phyloP scores from a whole-genome alignment of 2,329 filamentous ascomycete genomes.

The Aspergillus sp. region DNA sequence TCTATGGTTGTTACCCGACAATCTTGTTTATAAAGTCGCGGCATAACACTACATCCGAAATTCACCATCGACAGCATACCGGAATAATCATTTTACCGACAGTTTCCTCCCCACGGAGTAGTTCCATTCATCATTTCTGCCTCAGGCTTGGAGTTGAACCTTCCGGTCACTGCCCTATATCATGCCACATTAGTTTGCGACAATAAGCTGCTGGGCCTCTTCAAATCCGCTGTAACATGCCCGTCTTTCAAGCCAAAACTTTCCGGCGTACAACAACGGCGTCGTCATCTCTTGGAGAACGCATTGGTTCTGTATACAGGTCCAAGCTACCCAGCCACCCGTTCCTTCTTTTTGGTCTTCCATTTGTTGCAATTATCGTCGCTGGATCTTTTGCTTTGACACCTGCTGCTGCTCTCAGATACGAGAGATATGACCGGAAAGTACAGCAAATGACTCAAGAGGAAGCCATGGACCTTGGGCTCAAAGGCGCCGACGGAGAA shows the following conservation, averaged over 20 bases:
- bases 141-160: too few species aligned
- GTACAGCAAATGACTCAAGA: conserved; percentile 80
- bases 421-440: conserved; percentile 88
- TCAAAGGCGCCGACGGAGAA: conserved; percentile 64
- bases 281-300: conserved; percentile 56
- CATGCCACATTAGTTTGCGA: too few species aligned
- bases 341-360: conserved; percentile 88
- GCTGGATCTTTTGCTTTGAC: conserved; percentile 92
- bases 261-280: conserved; percentile 56
- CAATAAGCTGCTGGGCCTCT: too few species aligned
- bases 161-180: too few species aligned
- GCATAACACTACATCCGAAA: too few species aligned
- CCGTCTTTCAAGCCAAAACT: conserved; percentile 63
- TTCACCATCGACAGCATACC: too few species aligned
- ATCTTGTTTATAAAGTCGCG: too few species aligned
- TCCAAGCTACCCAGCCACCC: conserved; percentile 69
- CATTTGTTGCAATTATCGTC: conserved; percentile 85
- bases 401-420: conserved; percentile 86
- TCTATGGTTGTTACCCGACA: too few species aligned
- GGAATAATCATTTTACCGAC: too few species aligned
- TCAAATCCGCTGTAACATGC: conserved; percentile 41
- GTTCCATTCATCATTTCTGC: too few species aligned
- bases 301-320: conserved; percentile 73
- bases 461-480: conserved; percentile 75
- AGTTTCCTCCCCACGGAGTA: too few species aligned